phyloP scores from a whole-genome alignment of 495 filamentous ascomycete species.

The Podospora fimiseda region DNA sequence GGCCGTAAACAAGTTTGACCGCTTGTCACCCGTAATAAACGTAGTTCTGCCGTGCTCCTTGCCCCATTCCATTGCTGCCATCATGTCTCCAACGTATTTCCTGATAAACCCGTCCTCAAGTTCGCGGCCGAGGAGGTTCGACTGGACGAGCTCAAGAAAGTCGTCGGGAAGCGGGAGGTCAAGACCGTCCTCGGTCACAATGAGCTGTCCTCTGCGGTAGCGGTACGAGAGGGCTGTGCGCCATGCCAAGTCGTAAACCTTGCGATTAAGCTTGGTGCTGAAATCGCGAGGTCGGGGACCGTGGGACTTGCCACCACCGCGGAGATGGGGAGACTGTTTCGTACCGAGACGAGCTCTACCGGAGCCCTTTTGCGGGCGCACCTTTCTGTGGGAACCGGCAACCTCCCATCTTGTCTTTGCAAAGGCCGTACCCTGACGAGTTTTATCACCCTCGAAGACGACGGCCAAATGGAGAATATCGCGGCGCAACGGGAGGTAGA shows the following conservation, averaged over 20 bases:
- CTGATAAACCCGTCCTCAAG: slow-evolving; percentile 44
- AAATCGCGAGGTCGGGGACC: slow-evolving; percentile 90
- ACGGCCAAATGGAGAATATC: slow-evolving; percentile 93
- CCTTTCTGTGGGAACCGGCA: slow-evolving; percentile 69
- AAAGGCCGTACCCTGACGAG: slow-evolving; percentile 79
- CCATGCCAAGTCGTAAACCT: slow-evolving; percentile 96
- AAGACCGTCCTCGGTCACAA: slow-evolving; percentile 69
- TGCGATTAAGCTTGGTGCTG: slow-evolving; percentile 69
- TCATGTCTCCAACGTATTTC: slow-evolving; percentile 56
- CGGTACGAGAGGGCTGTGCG: slow-evolving; percentile 89
- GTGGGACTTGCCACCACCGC: slow-evolving; percentile 78
- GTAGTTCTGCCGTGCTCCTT: slow-evolving; percentile 63
- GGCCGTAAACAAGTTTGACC: slow-evolving; percentile 50
- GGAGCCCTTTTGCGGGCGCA: slow-evolving; percentile 77
- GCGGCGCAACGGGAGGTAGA: slow-evolving; percentile 76
- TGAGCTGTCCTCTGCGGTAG: slow-evolving; percentile 75
- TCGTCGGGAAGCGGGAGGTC: slow-evolving; percentile 49
- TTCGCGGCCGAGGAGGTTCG: slow-evolving; percentile 23
- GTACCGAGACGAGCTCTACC: slow-evolving; percentile 74
- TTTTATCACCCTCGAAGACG: slow-evolving; percentile 83
- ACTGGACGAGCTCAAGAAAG: slow-evolving; percentile 31
- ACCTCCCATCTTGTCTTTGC: slow-evolving; percentile 83
- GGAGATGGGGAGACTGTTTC: slow-evolving; percentile 73
- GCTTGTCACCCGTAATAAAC: slow-evolving; percentile 58
- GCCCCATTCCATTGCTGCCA: slow-evolving; percentile 68